phyloP scores from a whole-genome alignment of 306 rosid genomes.

The Malus asiatica region DNA sequence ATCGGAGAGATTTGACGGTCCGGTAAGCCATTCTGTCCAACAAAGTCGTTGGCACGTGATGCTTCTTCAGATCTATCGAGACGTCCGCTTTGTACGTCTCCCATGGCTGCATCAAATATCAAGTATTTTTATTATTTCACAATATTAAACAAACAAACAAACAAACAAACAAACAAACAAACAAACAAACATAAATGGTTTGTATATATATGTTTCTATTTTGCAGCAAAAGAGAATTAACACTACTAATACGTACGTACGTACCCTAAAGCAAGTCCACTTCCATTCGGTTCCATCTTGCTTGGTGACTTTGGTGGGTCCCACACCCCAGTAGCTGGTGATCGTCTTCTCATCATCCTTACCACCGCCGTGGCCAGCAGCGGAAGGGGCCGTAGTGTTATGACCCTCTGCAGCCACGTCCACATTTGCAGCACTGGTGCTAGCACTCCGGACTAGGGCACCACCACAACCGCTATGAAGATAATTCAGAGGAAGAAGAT shows the following conservation, averaged over 20 bases:
- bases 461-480: background rate
- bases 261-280: slow-evolving; percentile 71
- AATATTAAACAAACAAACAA: no score
- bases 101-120: slow-evolving; percentile 47
- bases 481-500: no score
- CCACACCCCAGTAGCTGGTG: slow-evolving; percentile 62
- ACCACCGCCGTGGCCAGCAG: background rate
- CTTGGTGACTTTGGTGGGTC: slow-evolving; percentile 22
- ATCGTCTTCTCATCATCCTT: slow-evolving; percentile 23
- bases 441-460: background rate
- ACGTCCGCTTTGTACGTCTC: slow-evolving; percentile 59
- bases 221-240: no score
- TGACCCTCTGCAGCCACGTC: background rate
- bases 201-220: no score
- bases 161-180: no score
- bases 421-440: background rate
- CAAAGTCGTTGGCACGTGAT: slow-evolving; percentile 46
- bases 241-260: no score
- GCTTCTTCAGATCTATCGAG: slow-evolving; percentile 56
- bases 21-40: slow-evolving; percentile 70
- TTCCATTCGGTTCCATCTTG: slow-evolving; percentile 65
- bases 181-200: no score
- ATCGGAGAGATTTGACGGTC: slow-evolving; percentile 57
- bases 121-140: background rate
- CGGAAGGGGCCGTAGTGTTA: background rate